Conservation (phyloP, 2,329 filamentous ascomycete genomes). For the Pyrenochaeta sp. region DNA sequence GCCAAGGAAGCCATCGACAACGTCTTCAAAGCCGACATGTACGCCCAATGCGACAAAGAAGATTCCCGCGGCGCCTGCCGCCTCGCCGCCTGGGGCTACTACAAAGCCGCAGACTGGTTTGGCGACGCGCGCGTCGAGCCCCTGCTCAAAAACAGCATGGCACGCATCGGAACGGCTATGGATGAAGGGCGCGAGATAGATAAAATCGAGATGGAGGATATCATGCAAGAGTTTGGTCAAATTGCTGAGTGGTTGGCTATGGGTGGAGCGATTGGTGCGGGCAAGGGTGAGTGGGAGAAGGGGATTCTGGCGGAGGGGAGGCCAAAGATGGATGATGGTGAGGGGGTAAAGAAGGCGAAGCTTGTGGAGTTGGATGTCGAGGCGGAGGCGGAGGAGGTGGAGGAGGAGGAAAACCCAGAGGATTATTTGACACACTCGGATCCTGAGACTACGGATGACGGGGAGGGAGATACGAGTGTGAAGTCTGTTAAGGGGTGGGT, state of each 20-base stretch:
- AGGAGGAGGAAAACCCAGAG: not conserved
- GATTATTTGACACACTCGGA: not conserved
- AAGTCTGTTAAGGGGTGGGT: too few relatives aligned
- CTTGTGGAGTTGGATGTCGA: too few relatives aligned
- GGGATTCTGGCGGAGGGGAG: too few relatives aligned
- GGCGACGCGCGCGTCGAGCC: conserved; percentile 6
- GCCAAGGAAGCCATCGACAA: conserved; percentile 52
- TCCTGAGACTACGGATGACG: not conserved
- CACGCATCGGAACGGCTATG: not conserved
- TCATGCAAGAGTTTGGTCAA: too few relatives aligned
- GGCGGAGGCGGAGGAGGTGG: too few relatives aligned
- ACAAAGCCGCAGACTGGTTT: conserved; percentile 41
- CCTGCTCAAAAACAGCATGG: not conserved
- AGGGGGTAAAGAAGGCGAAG: too few relatives aligned
- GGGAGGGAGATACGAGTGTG: not conserved
- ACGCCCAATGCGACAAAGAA: conserved; percentile 39
- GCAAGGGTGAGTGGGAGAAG: too few relatives aligned
- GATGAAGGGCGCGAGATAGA: too few relatives aligned
- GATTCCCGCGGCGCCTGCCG: conserved; percentile 25
- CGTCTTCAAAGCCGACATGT: conserved; percentile 56
- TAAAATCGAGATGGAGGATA: too few relatives aligned
- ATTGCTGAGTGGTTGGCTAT: too few relatives aligned
- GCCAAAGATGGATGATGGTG: too few relatives aligned
- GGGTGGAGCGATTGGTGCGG: too few relatives aligned
- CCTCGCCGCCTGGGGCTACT: conserved; percentile 45